These are phyloP conservation scores for Naematelia encephala DNA, from an alignment of 768 basidiomycete genomes.

Conservation along the genomic window DNA sequence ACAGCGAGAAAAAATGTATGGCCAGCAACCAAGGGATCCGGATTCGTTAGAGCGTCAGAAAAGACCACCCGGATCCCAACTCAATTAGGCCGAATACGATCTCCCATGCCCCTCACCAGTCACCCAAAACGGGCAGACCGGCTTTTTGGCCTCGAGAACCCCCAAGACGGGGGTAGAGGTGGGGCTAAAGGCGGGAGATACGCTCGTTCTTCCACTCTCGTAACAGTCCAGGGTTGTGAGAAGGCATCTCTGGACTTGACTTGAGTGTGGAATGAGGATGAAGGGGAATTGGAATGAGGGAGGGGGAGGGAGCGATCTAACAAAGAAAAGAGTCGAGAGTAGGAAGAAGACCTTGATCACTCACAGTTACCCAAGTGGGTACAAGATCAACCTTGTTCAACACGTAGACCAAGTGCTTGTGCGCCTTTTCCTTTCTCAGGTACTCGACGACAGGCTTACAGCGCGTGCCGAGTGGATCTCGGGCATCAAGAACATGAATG, in stretches of 20 bases:
- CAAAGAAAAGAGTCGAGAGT: slow-evolving; percentile 6
- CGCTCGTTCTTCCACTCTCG: slow-evolving; percentile 57
- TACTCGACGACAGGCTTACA: slow-evolving; percentile 92
- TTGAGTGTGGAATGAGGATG: slow-evolving; percentile 53
- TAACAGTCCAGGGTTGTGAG: slow-evolving; percentile 53
- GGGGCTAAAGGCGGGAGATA: slow-evolving; percentile 41
- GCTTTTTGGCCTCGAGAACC: slow-evolving; percentile 32
- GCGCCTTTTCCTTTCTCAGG: slow-evolving; percentile 90
- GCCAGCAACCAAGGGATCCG: slow-evolving; percentile 55
- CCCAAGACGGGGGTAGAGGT: slow-evolving; percentile 38
- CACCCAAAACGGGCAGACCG: slow-evolving; percentile 48
- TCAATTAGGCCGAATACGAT: slow-evolving; percentile 51
- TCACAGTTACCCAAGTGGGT: slow-evolving; percentile 96
- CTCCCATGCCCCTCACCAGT: slow-evolving; percentile 46
- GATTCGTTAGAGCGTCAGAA: slow-evolving; percentile 26
- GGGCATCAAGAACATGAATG: slow-evolving; percentile 89
- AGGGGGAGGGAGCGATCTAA: neutral
- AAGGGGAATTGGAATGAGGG: neutral
- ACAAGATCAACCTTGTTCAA: slow-evolving; percentile 99
- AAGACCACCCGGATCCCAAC: slow-evolving; percentile 49
- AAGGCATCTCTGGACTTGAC: slow-evolving; percentile 52
- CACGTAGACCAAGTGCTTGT: slow-evolving; percentile 94
- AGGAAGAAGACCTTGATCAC: slow-evolving; percentile 44
- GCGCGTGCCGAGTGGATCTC: slow-evolving; percentile 91
- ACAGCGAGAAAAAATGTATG: slow-evolving; percentile 48